Conservation (phyloP, 257 asterid genomes). For the Avicennia marina region DNA sequence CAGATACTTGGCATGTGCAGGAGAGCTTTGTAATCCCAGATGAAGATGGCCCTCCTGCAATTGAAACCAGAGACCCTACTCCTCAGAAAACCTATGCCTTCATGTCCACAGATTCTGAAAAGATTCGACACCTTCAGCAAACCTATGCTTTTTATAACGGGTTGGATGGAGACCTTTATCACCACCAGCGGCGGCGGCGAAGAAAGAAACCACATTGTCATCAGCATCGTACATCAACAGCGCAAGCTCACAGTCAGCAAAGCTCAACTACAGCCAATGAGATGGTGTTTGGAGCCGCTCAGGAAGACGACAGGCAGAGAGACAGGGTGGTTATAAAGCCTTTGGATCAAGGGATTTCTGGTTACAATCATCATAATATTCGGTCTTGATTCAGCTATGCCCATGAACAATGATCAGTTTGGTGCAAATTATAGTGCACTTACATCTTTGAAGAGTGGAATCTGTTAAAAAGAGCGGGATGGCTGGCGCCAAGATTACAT, state of each 20-base stretch:
- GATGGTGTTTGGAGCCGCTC: slow-evolving; percentile 83
- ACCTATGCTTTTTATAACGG: slow-evolving; percentile 65
- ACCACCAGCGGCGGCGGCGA: slow-evolving; percentile 15
- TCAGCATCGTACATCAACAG: slow-evolving; percentile 51
- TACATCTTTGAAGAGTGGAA: too few relatives aligned
- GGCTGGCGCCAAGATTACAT: too few relatives aligned
- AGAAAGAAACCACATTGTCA: too few relatives aligned
- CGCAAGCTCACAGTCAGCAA: slow-evolving; percentile 67
- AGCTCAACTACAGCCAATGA: slow-evolving; percentile 55
- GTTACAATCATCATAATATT: too few relatives aligned
- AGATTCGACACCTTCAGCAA: slow-evolving; percentile 79
- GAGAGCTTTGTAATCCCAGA: slow-evolving; percentile 80
- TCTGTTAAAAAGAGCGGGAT: too few relatives aligned
- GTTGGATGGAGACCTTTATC: slow-evolving; percentile 55
- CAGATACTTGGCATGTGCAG: slow-evolving; percentile 61
- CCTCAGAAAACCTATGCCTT: slow-evolving; percentile 85
- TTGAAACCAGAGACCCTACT: slow-evolving; percentile 71
- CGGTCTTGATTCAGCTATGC: too few relatives aligned
- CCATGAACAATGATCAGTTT: too few relatives aligned
- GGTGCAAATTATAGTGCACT: too few relatives aligned
- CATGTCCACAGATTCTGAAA: slow-evolving; percentile 80
- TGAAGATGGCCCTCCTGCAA: slow-evolving; percentile 74
- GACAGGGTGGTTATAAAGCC: too few relatives aligned
- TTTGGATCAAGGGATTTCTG: too few relatives aligned
- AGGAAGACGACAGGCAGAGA: too few relatives aligned